Evolutionary conservation across 169 alveolate genomes (phyloP).

Genomic region (Plasmodium billcollinsi): DNA sequence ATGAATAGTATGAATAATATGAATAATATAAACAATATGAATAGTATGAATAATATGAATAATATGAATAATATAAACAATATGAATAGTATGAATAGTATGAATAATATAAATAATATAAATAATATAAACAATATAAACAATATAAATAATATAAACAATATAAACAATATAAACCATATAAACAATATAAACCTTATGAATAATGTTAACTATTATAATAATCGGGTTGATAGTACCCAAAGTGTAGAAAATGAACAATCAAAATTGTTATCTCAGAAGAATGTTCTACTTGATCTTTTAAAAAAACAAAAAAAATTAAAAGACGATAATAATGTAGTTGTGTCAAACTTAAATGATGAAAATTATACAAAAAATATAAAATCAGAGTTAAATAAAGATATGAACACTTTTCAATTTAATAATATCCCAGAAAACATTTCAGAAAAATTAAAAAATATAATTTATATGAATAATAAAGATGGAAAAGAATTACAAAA

Average conservation of each 20-base stretch:
- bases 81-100: neutral
- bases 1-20: neutral
- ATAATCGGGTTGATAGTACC: no score
- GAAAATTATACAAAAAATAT: conserved; percentile 19
- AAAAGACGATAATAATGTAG: conserved; percentile 2
- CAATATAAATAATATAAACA: neutral
- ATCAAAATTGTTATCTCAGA: neutral
- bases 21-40: no score
- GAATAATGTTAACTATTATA: no score
- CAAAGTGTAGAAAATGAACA: neutral
- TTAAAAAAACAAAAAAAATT: conserved; percentile 14
- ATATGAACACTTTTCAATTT: conserved; percentile 47
- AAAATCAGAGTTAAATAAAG: neutral
- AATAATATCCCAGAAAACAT: no score
- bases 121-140: neutral
- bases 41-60: no score
- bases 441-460: no score
- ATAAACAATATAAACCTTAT: no score
- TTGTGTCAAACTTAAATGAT: neutral
- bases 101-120: neutral
- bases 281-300: conserved; percentile 15
- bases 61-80: neutral
- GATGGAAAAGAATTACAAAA: no score
- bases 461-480: no score
- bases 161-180: no score